phyloP scores from a whole-genome alignment of 768 basidiomycete species.

The Russula griseocarnosa region DNA sequence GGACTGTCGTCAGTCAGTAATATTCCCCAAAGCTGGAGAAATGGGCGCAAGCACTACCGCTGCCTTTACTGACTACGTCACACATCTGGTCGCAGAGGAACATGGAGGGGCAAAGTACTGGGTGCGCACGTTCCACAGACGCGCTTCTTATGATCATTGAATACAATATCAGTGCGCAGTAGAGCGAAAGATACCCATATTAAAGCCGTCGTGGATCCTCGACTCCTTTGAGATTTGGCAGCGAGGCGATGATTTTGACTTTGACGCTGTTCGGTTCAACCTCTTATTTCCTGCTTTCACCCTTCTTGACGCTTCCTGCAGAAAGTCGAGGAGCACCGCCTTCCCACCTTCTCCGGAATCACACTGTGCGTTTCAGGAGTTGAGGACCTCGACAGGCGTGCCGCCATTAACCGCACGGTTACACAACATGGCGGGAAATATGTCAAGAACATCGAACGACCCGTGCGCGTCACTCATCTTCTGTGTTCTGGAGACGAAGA shows the following conservation, averaged over 20 bases:
- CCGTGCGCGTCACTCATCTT: conserved; percentile 79
- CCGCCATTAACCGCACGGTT: conserved; percentile 60
- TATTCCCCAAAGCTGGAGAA: conserved; percentile 74
- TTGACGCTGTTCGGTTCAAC: conserved; percentile 46
- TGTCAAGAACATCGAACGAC: conserved; percentile 70
- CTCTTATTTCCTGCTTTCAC: not conserved
- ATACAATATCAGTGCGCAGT: conserved; percentile 63
- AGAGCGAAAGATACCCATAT: conserved; percentile 73
- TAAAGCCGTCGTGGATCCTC: conserved; percentile 72
- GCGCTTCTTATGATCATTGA: not conserved
- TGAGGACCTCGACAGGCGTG: conserved; percentile 54
- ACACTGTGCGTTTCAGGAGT: conserved; percentile 74
- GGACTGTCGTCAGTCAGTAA: conserved; percentile 44
- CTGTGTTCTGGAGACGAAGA: conserved; percentile 66
- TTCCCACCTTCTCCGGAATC: conserved; percentile 70
- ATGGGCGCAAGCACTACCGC: conserved; percentile 68
- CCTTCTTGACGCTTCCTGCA: conserved; percentile 33
- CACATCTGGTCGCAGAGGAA: conserved; percentile 78
- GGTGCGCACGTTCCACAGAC: conserved; percentile 41
- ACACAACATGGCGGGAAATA: conserved; percentile 62
- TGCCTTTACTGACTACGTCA: conserved; percentile 82
- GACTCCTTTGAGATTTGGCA: conserved; percentile 73
- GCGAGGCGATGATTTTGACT: conserved; percentile 72
- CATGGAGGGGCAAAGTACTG: conserved; percentile 82
- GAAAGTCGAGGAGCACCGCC: conserved; percentile 57